A percentile compares a stretch with the other conserved stretches of the same genome.
These are phyloP conservation scores for Pseudonectria buxi DNA, from an alignment of 2,329 filamentous ascomycete species.

Conservation along the genomic window DNA sequence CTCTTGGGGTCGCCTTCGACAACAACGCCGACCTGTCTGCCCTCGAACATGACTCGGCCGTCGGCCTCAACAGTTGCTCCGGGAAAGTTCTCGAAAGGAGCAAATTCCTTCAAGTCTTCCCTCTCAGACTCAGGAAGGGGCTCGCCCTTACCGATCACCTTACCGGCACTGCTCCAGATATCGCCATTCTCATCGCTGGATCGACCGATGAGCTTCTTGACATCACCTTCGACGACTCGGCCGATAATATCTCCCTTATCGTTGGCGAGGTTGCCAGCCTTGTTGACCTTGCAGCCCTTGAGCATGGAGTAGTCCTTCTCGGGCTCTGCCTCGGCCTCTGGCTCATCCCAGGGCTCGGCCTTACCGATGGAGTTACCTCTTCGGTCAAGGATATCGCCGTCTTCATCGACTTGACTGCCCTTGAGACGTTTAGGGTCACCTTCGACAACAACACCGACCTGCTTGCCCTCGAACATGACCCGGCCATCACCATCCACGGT, in stretches of 20 bases:
- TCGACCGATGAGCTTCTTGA: conserved; percentile 57
- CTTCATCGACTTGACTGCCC: conserved; percentile 60
- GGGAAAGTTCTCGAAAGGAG: conserved; percentile 54
- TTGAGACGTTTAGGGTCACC: conserved; percentile 57
- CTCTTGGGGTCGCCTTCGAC: conserved; percentile 58
- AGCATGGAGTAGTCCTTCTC: conserved; percentile 42
- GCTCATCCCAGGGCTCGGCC: conserved; percentile 59
- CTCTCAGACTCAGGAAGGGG: conserved; percentile 47
- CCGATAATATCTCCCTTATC: conserved; percentile 50
- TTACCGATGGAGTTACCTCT: conserved; percentile 58
- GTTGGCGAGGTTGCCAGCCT: conserved; percentile 51
- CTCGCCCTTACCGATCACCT: conserved; percentile 61
- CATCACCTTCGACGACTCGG: conserved; percentile 55
- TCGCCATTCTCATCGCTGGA: conserved; percentile 60
- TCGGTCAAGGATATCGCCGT: conserved; percentile 61
- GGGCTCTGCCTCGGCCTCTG: conserved; percentile 40
- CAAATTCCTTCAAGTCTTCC: conserved; percentile 38
- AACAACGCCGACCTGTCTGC: conserved; percentile 52
- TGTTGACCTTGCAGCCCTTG: conserved; percentile 51
- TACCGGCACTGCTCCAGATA: conserved; percentile 64
- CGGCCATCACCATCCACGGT: conserved; percentile 43
- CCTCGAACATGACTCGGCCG: conserved; percentile 45
- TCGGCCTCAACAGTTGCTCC: conserved; percentile 46
- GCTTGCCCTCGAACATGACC: conserved; percentile 40
- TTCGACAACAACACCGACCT: conserved; percentile 53